Base-by-base conservation (phyloP, 345 rosid genomes). In the Pseudoturritis turrita region DNA sequence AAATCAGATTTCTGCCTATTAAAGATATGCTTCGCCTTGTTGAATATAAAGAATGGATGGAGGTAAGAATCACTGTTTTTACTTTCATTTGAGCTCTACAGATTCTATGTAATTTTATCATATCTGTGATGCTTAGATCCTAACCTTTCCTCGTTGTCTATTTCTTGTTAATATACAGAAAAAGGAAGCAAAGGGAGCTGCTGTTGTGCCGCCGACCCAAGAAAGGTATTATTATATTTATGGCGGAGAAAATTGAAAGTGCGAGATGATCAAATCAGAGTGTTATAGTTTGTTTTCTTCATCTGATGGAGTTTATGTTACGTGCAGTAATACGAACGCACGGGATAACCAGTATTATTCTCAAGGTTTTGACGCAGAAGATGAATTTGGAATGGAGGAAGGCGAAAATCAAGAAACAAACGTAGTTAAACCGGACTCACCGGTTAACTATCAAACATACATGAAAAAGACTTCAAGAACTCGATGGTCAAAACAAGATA, bases 401-500 rank as follows among this genome's bases (percentile, higher is more conserved):
- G 31, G 57, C 68, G 57, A 78, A 46, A 54, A 62, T 22, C 61
- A 45, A 37, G 78, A 75, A 22, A n/a, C 37, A 4, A 0, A 33
- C 31, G 36, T 53, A 2, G 67, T 63, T 12, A 58, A 64, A 63
- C 76, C 75, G 21, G 77, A 77, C 14, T 17, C 63, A 52, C 80
- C 75, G 18, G 84, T 86, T 54, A 93, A 93, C 72, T 75, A 83
- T 60, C 96, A 90, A 47, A 80, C 96, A 37, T 86, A 73, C 67
- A 88, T 89, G 97, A 78, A 86, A 56, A 86, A 78, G 81, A 77
- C 85, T 55, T 77, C 86, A 13, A 84, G 77, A 31, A 50, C 64
- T 67, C 79, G 89, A 79, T 93, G 98, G 98, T 85, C 97, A 47
- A 93, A 87, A 53, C 79, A 82, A 76, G 97, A 90, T 39, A 90